Evolutionary conservation across 345 rosid species (phyloP).

Genomic region (Eucalyptus erythrocorys): DNA sequence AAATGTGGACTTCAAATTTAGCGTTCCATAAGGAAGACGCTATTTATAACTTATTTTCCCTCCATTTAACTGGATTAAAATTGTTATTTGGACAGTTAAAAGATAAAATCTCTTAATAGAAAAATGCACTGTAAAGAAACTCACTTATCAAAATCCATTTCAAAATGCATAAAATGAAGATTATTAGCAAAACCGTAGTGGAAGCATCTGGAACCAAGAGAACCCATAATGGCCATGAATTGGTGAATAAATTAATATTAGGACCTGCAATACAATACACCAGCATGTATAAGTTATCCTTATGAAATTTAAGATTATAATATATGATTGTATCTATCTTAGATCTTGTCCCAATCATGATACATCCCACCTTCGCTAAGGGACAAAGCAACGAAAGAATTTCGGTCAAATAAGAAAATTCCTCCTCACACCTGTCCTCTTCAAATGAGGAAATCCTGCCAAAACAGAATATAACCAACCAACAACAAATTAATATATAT

Average conservation of each 20-base stretch:
- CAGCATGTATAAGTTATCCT: background rate
- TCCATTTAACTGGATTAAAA: background rate
- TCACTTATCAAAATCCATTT: background rate
- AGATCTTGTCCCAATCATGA: background rate
- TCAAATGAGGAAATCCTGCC: background rate
- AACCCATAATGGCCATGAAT: background rate
- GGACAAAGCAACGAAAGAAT: background rate
- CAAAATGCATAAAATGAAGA: background rate
- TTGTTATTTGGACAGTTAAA: background rate
- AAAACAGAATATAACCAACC: background rate
- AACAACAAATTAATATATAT: background rate
- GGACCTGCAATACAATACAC: background rate
- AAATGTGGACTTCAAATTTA: background rate
- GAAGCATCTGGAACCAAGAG: background rate
- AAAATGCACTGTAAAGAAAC: background rate
- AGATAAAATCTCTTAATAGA: background rate
- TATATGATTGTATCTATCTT: background rate
- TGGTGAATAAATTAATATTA: background rate
- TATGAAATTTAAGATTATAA: background rate
- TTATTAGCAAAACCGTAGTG: background rate
- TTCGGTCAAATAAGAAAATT: background rate
- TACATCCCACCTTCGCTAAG: background rate
- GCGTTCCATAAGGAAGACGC: background rate
- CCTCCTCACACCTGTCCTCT: background rate
- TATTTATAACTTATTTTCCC: background rate